A percentile compares a stretch with the other conserved stretches of the same genome.
Evolutionary conservation across 495 filamentous ascomycete genomes (phyloP).

Genomic region (Podospora comata): DNA sequence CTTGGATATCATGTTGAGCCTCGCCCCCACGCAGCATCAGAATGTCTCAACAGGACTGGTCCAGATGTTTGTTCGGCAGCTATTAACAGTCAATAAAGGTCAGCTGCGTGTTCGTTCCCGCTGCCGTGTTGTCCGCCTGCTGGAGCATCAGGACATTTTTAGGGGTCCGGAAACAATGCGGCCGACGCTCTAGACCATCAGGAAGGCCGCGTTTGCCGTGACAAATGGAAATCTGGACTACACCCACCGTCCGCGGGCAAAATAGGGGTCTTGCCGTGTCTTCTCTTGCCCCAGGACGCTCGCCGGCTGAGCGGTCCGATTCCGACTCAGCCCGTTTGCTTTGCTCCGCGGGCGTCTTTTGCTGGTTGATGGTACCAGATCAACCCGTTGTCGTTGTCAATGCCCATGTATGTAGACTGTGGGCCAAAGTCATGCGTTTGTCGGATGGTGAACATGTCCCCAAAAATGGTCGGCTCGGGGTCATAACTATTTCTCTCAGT

Average conservation of each 20-base stretch:
- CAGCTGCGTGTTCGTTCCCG: background rate
- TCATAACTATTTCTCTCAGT: background rate
- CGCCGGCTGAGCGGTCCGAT: background rate
- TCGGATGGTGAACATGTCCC: background rate
- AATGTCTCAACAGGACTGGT: background rate
- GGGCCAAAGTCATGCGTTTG: background rate
- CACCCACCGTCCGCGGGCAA: no score
- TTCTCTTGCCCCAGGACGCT: background rate
- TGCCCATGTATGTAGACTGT: background rate
- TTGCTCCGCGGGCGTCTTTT: background rate
- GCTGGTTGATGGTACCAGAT: background rate
- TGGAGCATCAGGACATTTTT: constrained; percentile 5
- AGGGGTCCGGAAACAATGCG: constrained; percentile 1
- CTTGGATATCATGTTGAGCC: background rate
- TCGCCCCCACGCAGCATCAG: background rate
- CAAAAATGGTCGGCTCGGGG: background rate
- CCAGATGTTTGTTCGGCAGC: background rate
- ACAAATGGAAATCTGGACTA: constrained; percentile 10
- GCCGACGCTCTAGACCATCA: constrained; percentile 5
- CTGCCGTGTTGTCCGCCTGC: background rate
- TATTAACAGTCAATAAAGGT: background rate
- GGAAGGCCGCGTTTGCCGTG: background rate
- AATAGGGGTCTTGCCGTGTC: background rate
- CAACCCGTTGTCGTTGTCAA: background rate
- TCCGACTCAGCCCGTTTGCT: background rate